phyloP scores from a whole-genome alignment of 257 asterid genomes.

The Petunia axillaris region DNA sequence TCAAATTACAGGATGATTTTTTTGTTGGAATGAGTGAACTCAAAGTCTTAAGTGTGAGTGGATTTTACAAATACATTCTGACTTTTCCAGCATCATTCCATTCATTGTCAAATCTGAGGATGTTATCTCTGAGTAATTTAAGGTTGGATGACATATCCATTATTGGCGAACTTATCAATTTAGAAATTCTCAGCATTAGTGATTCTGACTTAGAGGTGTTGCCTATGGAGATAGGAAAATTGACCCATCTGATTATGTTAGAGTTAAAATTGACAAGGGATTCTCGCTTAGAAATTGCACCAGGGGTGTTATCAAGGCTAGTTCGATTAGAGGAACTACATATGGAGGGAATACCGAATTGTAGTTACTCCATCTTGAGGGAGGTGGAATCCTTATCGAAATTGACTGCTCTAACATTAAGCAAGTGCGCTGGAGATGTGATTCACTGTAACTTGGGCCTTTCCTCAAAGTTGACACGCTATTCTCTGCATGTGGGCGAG shows the following conservation, averaged over 20 bases:
- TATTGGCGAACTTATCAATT: conserved; percentile 23
- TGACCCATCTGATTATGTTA: conserved; percentile 26
- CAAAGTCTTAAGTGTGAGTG: conserved; percentile 25
- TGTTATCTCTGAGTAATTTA: conserved; percentile 22
- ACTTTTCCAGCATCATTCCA: conserved; percentile 3
- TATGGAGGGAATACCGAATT: neutral
- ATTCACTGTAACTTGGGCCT: neutral
- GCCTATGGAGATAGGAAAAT: conserved; percentile 26
- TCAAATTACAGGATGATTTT: neutral
- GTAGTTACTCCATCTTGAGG: neutral
- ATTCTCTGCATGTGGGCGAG: neutral
- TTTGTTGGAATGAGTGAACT: conserved; percentile 20
- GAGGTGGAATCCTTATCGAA: neutral
- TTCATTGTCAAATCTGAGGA: conserved; percentile 24
- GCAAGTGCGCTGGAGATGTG: neutral
- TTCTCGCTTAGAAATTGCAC: conserved; percentile 27
- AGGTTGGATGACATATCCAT: conserved; percentile 22
- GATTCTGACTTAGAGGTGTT: conserved; percentile 22
- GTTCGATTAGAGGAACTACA: conserved; percentile 31
- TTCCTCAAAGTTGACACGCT: neutral
- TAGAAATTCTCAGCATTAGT: conserved; percentile 32
- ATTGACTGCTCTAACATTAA: conserved; percentile 1
- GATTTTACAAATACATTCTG: neutral
- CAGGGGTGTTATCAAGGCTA: conserved; percentile 25
- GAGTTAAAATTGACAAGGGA: conserved; percentile 27